Evolutionary conservation across 78 protist species (phyloP).

Genomic region (Dictyostelium brefeldianum): DNA sequence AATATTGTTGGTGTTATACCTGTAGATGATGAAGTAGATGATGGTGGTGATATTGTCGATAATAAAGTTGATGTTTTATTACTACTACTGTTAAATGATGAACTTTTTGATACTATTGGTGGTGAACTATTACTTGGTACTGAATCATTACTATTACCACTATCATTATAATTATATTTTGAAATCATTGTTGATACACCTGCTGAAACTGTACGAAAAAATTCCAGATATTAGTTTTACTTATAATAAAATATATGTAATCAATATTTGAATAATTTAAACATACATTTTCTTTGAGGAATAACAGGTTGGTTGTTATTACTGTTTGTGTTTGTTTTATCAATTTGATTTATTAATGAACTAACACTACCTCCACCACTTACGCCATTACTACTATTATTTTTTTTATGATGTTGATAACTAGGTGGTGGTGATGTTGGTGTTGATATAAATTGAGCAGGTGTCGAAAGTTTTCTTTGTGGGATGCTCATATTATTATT

Average conservation of each 20-base stretch:
- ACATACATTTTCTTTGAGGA: constrained; percentile 3
- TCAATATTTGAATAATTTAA: background rate
- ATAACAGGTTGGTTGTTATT: background rate
- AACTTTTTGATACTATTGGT: background rate
- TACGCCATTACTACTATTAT: background rate
- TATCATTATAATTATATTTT: constrained; percentile 2
- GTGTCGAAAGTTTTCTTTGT: no score
- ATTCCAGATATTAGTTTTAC: no score
- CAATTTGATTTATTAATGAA: background rate
- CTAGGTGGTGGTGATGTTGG: background rate
- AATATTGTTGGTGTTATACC: background rate
- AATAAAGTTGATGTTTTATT: background rate
- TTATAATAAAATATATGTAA: no score
- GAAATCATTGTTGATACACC: constrained; percentile 20
- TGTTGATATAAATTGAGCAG: background rate
- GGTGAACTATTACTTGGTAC: background rate
- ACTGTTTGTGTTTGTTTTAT: background rate
- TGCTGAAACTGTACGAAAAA: background rate
- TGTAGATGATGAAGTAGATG: background rate
- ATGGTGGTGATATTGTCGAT: background rate
- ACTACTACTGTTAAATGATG: background rate
- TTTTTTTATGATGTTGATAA: background rate
- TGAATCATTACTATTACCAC: background rate
- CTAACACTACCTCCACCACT: constrained; percentile 3
- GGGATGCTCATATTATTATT: no score